Evolutionary conservation across 805 yeast species (phyloP), one percentile per base, ranked within the genome.

Genomic region (Yarrowia osloensis): DNA sequence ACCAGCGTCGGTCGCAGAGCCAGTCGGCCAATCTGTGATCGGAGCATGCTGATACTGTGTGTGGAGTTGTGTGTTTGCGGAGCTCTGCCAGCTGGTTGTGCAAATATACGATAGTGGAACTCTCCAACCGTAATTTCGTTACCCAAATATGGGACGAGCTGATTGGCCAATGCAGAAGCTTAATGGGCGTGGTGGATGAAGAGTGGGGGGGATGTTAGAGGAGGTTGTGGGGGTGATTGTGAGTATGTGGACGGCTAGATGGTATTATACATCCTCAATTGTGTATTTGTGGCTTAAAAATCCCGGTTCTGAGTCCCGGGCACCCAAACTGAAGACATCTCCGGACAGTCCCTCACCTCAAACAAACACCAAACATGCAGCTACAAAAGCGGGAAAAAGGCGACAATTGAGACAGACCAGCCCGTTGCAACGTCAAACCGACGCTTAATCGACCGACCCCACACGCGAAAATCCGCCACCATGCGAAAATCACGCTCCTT

Each of bases 1-100:
- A 40, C 47, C 37, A 57, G 49, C 49, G 63, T 40, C 63, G 63
- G 63, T 40, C 63, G 63, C 63, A 57, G 37, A 9, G 63, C 63
- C 63, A 40, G 44, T 39, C 63, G 63, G 49, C 63, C 63, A 57
- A 57, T 57, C 63, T 57, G 63, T 57, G 63, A 39, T 57, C 63
- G 5, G 28, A 57, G 49, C 63, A 57, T 57, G 49, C 37, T 55
- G 47, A 11, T 17, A 2, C 5, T 13, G 26, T 33, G 44, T 19
- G 40, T 19, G 35, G 35, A 8, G 44, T 17, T n/a, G 42, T 12
- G 11, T 5, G 29, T 11, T 46, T 26, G 19, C 6, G 12, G 42
- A 13, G 31, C 28, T 33, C 31, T 54, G 61, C 44, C 17, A 33
- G 49, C 49, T 57, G 63, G 46, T n/a, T 15, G 61, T 54, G 61